phyloP scores from a whole-genome alignment of 2,329 filamentous ascomycete species.

The Stemphylium lycopersici region DNA sequence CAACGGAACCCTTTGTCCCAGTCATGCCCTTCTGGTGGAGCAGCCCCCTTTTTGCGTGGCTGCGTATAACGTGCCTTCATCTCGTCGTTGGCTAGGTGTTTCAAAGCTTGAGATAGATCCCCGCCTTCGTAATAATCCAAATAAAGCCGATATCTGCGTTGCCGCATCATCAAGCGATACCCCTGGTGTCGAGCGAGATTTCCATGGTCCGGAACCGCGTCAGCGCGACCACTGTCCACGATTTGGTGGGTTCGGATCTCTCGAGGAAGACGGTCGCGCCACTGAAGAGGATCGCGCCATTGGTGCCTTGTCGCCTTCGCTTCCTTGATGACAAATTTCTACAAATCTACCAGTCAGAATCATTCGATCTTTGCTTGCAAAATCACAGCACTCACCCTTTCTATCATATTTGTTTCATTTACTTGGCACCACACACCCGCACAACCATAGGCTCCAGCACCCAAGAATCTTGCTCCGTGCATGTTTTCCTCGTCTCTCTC shows the following conservation, averaged over 20 bases:
- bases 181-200: slow-evolving; percentile 1
- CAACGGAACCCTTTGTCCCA: background rate
- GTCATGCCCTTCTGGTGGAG: background rate
- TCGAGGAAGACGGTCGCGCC: slow-evolving; percentile 3
- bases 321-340: background rate
- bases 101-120: background rate
- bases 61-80: no score
- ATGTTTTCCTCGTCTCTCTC: background rate
- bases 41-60: no score
- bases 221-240: background rate
- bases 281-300: background rate
- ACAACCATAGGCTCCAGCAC: background rate
- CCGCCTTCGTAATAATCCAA: slow-evolving; percentile 8
- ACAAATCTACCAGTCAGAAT: background rate
- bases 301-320: background rate
- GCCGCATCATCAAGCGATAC: slow-evolving; percentile 8
- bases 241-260: slow-evolving; percentile 6
- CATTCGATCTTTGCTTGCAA: background rate
- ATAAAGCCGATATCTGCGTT: slow-evolving; percentile 5
- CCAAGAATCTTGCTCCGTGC: background rate
- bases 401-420: background rate
- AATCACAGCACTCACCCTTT: background rate
- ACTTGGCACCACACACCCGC: slow-evolving; percentile 1
- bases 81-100: no score
- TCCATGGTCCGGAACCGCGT: background rate